Evolutionary conservation across 331 rosid genomes (phyloP), one percentile per base, ranked within the genome.

Genomic region (Quercus phellos): DNA sequence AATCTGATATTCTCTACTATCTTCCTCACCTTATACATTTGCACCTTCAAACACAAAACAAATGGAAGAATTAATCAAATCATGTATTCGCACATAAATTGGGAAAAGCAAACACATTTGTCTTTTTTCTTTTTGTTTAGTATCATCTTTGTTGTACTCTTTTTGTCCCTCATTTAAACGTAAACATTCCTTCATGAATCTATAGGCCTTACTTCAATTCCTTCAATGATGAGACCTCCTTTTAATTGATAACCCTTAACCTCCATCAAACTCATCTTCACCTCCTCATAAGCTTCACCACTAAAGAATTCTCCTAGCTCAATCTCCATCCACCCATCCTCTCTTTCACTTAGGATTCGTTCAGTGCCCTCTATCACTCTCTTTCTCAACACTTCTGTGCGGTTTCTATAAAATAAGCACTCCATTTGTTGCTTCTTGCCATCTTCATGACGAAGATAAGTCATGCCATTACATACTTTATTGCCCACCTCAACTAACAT

Each of bases 261-360:
- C 38, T 91, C 97, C 73, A n/a, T 82, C 0, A 90, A 12, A 71
- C 81, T 82, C 87, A 90, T 87, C 14, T 70, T 74, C 24, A 91
- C 81, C 55, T 87, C 83, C 1, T 90, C 81, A 38, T 88, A 89
- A 3, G 17, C 26, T 68, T 87, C 84, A 0, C 77, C 88, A 4
- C 22, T 84, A 19, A 77, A 82, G 61, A 91, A 90, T 58, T 84
- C 87, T 2, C 97, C 97, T 1, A 91, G 38, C 79, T 91, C 85
- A 59, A 91, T 82, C 83, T 91, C 97, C 90, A 79, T 78, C 97
- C 97, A 91, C 4, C 90, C 94, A 73, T 87, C 94, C 0, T 77
- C 86, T 73, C 94, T 86, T 7, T 67, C 34, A 0, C 5, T 29
- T 0, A 82, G 73, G 16, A 60, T 55, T 59, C n/a, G 72, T 8